Base-by-base conservation (phyloP, 345 rosid species). In the Carallia pectinifolia region DNA sequence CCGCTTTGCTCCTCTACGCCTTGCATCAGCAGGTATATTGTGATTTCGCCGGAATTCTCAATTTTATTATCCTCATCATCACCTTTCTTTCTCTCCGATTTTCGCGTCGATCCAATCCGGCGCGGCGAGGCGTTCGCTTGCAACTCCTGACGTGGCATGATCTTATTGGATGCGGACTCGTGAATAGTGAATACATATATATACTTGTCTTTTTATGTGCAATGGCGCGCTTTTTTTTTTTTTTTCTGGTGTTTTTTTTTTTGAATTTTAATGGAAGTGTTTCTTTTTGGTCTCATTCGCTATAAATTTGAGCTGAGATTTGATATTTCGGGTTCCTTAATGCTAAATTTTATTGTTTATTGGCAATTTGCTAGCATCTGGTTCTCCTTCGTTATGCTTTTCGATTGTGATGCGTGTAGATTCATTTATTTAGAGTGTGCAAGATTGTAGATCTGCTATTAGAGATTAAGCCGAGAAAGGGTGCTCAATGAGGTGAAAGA, bases 1-100 rank as follows among this genome's bases (percentile, higher is more conserved):
- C 86, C 68, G 96, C 97, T 66, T 76, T 94, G 73, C 88, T 94
- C 62, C 95, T 94, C 73, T 94, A 94, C 74, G 98, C 89, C 64
- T 67, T 94, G 53, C 76, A 94, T 75, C 95, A 88, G 72, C 98
- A 94, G 97, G 98, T 91, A 16, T 54, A 18, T 23, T 23, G 23
- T 19, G 34, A 69, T 71, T 53, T 65, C 72, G 36, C 69, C 27
- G 69, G 36, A 39, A 23, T 63, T 56, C 56, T 39, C 68, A 53
- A 16, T 64, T 54, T 31, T n/a, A 47, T 56, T 37, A 71, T 44
- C 15, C 8, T 40, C 50, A 3, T 12, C 50, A 0, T 12, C 50
- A 3, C 59, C 65, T 72, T 54, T 40, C 58, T 27, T 37, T 67
- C 66, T 67, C 61, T 54, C 5, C 17, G 38, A 30, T 65, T 53